Base-by-base conservation (phyloP, 495 filamentous ascomycete species). In the Talaromyces wortmannii region DNA sequence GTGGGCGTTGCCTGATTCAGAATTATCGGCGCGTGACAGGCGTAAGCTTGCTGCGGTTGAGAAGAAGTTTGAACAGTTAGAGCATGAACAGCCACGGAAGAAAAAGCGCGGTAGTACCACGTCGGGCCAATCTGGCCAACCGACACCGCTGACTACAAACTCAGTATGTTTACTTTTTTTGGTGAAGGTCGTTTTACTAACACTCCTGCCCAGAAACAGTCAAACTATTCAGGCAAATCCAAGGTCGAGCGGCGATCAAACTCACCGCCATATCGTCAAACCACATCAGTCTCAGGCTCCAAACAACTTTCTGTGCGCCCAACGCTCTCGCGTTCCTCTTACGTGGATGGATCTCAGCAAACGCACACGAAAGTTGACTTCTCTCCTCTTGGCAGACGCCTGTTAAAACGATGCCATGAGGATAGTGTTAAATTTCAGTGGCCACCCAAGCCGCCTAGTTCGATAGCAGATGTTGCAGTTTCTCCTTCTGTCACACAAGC, bases 1-100 rank as follows among this genome's bases (percentile, higher is more conserved):
- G 4, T 80, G 70, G 57, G 75, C 49, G 61, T 80, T 62, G 70
- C 77, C 70, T 48, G 83, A 71, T 61, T 72, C 72, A 2, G 90
- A 89, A 63, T 77, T 90, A 5, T 94, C 91, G 5, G 90, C 87
- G 55, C 83, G 92, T 13, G 92, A 97, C 60, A 89, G 89, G 67
- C 82, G 89, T 43, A 97, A 97, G 64, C 82, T 96, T 29, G 85
- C 87, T 16, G 87, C 88, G 67, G 78, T 90, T 13, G 91, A 97
- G 64, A 88, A 89, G 63, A 82, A 81, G 29, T 87, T 86, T 59
- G 77, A 80, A 50, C 72, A 78, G 57, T 63, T 85, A 33, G 84
- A 83, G 60, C 75, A 78, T 16, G 77, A 81, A 50, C 76, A 79
- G 49, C 63, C 70, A 7, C 74, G 68, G 56, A 72, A 69, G 53